Conservation (phyloP, 2,329 filamentous ascomycete species). For the Catunica adiposa region DNA sequence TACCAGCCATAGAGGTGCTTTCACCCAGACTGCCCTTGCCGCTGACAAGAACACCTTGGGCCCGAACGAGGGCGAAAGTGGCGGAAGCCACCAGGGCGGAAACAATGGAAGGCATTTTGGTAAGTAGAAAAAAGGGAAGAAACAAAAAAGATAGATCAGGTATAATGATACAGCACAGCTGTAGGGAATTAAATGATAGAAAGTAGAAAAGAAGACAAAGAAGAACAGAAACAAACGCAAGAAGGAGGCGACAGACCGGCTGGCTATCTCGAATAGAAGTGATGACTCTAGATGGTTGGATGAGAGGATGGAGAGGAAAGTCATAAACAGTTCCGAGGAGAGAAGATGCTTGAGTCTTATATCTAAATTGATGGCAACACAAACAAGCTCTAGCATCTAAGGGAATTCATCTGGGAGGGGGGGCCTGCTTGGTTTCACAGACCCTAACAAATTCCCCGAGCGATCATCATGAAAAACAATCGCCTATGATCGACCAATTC, state of each 20-base stretch:
- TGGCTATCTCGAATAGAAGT: constrained; percentile 8
- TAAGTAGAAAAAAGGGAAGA: background rate
- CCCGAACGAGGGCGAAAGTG: constrained; percentile 20
- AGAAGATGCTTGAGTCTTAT: background rate
- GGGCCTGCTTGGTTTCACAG: background rate
- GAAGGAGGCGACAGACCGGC: constrained; percentile 9
- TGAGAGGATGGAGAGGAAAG: background rate
- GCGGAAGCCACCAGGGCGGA: constrained; percentile 2
- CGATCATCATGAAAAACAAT: background rate
- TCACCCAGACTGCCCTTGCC: constrained; percentile 27
- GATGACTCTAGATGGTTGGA: background rate
- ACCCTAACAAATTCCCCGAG: background rate
- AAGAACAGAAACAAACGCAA: constrained; percentile 3
- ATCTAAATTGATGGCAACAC: background rate
- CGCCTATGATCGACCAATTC: background rate
- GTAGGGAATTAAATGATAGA: background rate
- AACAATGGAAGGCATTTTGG: constrained; percentile 2
- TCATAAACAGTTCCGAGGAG: background rate
- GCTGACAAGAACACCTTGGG: constrained; percentile 31
- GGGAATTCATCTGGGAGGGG: too few relatives aligned
- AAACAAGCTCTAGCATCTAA: too few relatives aligned
- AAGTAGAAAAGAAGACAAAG: constrained; percentile 5
- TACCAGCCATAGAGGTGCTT: constrained; percentile 32
- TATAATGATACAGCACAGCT: constrained; percentile 5
- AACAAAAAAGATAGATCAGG: background rate